Conservation (phyloP, 805 yeast genomes). For the Kazachstania africana region DNA sequence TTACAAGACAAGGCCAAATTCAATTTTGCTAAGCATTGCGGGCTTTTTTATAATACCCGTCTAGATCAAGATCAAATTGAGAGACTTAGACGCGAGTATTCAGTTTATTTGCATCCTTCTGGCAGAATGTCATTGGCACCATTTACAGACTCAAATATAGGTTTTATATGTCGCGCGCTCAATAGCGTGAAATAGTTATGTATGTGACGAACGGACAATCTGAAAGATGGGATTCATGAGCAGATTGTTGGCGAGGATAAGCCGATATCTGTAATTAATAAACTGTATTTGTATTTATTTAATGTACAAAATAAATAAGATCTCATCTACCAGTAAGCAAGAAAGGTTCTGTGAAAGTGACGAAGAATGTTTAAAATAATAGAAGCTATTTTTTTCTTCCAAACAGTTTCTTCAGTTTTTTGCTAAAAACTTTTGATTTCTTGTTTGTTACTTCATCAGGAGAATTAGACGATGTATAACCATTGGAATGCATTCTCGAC, state of each 20-base stretch:
- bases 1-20: neutral
- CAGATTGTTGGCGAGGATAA: no score
- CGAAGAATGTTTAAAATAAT: no score
- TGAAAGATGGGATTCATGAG: no score
- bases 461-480: neutral
- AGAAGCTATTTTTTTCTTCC: conserved; percentile 26
- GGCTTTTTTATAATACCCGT: neutral
- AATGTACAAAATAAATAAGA: no score
- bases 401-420: conserved; percentile 31
- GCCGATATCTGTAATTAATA: no score
- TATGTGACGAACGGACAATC: no score
- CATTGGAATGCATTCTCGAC: neutral
- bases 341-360: no score
- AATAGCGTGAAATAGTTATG: no score
- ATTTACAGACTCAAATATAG: no score
- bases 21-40: neutral
- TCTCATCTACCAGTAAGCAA: no score
- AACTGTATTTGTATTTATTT: no score
- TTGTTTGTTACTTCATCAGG: conserved; percentile 17
- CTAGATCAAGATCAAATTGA: neutral
- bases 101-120: neutral
- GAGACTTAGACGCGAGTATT: neutral
- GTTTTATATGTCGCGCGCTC: no score
- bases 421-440: conserved; percentile 26
- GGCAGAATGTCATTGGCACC: neutral